Conservation (phyloP, 352 stramenopile genomes). For the Globisporangium cederbergense region DNA sequence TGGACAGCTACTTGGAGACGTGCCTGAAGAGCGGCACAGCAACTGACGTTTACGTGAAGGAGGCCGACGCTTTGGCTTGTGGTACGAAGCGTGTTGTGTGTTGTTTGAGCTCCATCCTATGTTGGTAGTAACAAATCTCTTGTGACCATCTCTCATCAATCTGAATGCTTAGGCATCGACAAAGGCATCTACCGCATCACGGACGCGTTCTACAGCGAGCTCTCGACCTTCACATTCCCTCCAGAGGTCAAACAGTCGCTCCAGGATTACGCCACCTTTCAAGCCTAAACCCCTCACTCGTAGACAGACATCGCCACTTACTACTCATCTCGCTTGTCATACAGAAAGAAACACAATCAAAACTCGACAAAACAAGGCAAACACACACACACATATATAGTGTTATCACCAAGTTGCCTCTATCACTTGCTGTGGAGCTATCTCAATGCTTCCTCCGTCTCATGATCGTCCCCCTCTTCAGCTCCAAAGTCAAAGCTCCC, state of each 20-base stretch:
- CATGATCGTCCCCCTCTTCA: conserved; percentile 13
- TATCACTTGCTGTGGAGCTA: not conserved
- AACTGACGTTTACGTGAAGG: conserved; percentile 58
- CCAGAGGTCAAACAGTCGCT: conserved; percentile 45
- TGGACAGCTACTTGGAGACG: conserved; percentile 68
- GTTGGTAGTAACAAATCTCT: not conserved
- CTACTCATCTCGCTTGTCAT: not conserved
- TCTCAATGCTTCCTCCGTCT: not conserved
- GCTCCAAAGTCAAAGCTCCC: conserved; percentile 39
- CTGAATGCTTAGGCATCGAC: conserved; percentile 46
- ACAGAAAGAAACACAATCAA: not conserved
- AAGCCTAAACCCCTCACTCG: conserved; percentile 26
- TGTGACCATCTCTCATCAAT: not conserved
- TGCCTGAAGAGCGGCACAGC: conserved; percentile 58
- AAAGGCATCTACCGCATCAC: conserved; percentile 80
- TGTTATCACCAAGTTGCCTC: not conserved
- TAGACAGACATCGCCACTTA: not conserved
- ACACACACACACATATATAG: not conserved
- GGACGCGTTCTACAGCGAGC: conserved; percentile 56
- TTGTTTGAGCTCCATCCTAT: not conserved
- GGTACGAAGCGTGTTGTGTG: conserved; percentile 23
- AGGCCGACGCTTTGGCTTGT: conserved; percentile 55
- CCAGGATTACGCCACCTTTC: conserved; percentile 42
- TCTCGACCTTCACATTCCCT: conserved; percentile 54
- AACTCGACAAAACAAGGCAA: not conserved